Base-by-base conservation (phyloP, 306 rosid species). In the Erythrophleum fordii region DNA sequence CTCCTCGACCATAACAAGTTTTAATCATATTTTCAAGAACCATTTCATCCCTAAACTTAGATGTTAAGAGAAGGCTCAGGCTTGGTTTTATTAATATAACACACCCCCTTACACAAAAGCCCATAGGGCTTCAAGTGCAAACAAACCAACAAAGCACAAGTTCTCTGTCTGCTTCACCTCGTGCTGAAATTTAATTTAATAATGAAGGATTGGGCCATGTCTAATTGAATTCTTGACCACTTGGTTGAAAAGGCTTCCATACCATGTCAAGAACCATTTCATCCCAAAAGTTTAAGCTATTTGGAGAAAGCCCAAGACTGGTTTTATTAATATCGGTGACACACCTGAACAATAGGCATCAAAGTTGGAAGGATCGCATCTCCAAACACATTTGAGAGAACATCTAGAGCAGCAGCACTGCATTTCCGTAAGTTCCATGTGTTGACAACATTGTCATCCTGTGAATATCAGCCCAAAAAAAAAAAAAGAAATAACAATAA, bases 381-480 rank as follows among this genome's bases (percentile, higher is more conserved):
- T 46, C 98, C 97, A 86, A 93, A 92, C 83, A 93, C 90, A 74
- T 91, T 91, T 37, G 99, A 96, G 77, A 96, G 91, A 78, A 85
- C 80, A 86, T 96, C 99, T 17, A 96, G 88, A 69, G 98, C 99
- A 64, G 99, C 99, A 3, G 99, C 99, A 80, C 99, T 96, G 92
- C 99, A 96, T 87, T 96, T 96, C 82, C 99, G 93, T 81, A 96
- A 88, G 85, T 93, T 96, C 99, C 99, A 96, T 16, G 88, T 89
- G 85, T 92, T 93, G 60, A 93, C 97, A 84, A 93, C 93, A 68
- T 93, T 97, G 34, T 93, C 99, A 45, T 96, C 99, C 99, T 96
- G 91, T 79, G 78, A 86, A 81, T 72, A 78, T 22, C 45, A 31
- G 39, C 59, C 39, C 17, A 11, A 26, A 41, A 52, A 71, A 66